Evolutionary conservation across 208 protist genomes (phyloP).

Genomic region (Spongospora subterranea): DNA sequence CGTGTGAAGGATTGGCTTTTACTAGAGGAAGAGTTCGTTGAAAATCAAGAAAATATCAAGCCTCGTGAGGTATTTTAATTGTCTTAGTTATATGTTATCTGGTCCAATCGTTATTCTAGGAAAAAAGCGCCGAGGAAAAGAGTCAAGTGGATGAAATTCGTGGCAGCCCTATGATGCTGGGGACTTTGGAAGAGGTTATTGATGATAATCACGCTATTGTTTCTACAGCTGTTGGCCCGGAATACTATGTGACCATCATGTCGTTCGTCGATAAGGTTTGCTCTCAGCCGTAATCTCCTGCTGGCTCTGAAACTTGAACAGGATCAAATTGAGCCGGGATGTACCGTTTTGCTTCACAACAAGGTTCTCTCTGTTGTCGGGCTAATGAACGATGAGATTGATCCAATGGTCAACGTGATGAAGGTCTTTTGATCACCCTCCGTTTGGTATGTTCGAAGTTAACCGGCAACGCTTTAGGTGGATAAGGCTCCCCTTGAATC

Average conservation of each 20-base stretch:
- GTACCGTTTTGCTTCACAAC: slow-evolving; percentile 95
- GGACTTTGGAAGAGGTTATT: slow-evolving; percentile 99
- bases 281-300: neutral
- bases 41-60: slow-evolving; percentile 85
- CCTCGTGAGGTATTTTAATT: slow-evolving; percentile 75
- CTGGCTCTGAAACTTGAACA: slow-evolving; percentile 58
- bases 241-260: slow-evolving; percentile 98
- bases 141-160: slow-evolving; percentile 96
- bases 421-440: slow-evolving; percentile 94
- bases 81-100: neutral
- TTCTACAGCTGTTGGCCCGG: slow-evolving; percentile 86
- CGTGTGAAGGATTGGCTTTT: slow-evolving; percentile 98
- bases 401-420: slow-evolving; percentile 99
- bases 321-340: slow-evolving; percentile 92
- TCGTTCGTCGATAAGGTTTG: slow-evolving; percentile 98
- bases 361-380: slow-evolving; percentile 93
- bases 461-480: slow-evolving; percentile 77
- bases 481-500: slow-evolving; percentile 98
- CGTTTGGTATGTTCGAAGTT: neutral
- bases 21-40: slow-evolving; percentile 99
- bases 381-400: slow-evolving; percentile 95
- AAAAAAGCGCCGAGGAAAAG: slow-evolving; percentile 81
- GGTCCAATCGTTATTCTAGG: neutral
- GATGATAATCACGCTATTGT: slow-evolving; percentile 99
- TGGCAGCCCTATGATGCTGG: slow-evolving; percentile 96